phyloP scores from a whole-genome alignment of 2,329 filamentous ascomycete genomes.

The Colletotrichum sansevieriae region DNA sequence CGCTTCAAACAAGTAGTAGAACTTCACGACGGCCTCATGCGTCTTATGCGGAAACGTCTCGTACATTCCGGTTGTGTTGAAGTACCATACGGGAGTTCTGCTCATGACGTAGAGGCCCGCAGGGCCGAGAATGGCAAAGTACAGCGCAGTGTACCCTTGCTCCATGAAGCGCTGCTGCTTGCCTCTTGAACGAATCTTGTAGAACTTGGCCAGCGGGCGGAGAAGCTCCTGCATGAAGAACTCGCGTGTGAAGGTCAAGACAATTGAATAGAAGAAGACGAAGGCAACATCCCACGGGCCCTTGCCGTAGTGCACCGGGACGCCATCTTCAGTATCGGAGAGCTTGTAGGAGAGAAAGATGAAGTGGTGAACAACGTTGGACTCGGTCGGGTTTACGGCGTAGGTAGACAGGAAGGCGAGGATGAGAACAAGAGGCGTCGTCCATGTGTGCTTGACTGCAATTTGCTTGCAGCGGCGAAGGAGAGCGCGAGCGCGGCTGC shows the following conservation, averaged over 20 bases:
- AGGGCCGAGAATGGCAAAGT: conserved; percentile 76
- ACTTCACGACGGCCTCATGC: conserved; percentile 76
- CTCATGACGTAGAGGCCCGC: conserved; percentile 79
- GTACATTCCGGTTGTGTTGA: conserved; percentile 80
- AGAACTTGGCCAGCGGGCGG: conserved; percentile 70
- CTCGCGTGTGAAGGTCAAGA: conserved; percentile 80
- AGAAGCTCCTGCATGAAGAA: conserved; percentile 81
- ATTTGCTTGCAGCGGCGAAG: conserved; percentile 40
- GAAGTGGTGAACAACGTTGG: conserved; percentile 73
- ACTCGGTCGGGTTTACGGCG: conserved; percentile 70
- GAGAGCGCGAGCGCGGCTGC: conserved; percentile 37
- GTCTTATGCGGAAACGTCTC: conserved; percentile 76
- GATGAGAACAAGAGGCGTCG: conserved; percentile 68
- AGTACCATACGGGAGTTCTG: conserved; percentile 79
- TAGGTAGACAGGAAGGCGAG: conserved; percentile 68
- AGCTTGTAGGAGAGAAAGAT: conserved; percentile 80
- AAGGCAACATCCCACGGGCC: conserved; percentile 77
- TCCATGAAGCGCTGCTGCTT: conserved; percentile 82
- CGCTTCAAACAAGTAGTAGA: conserved; percentile 81
- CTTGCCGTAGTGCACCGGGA: conserved; percentile 75
- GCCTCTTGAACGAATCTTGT: conserved; percentile 69
- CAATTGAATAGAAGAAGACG: conserved; percentile 77
- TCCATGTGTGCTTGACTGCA: conserved; percentile 47
- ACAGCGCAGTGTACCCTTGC: conserved; percentile 80
- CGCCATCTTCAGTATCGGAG: conserved; percentile 51